These are phyloP conservation scores for Pseudocercospora crystallina DNA, from an alignment of 2,329 filamentous ascomycete species.

Conservation along the genomic window DNA sequence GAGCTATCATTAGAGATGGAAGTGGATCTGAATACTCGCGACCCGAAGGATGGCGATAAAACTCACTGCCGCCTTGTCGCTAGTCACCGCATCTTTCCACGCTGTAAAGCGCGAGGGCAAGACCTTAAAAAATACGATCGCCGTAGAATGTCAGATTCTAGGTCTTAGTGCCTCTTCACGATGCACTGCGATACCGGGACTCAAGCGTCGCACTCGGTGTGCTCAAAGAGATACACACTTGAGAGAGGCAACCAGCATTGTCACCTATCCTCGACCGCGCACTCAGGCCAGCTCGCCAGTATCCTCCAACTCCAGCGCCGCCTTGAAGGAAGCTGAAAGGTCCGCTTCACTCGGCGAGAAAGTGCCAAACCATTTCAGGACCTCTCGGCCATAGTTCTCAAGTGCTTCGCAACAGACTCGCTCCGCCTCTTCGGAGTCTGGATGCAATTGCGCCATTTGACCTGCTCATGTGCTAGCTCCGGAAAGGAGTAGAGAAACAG, in stretches of 20 bases:
- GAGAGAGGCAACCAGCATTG: too few relatives aligned
- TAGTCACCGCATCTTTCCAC: neutral
- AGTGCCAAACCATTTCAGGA: neutral
- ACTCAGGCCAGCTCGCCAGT: too few relatives aligned
- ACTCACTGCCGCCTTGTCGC: neutral
- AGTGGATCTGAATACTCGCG: neutral
- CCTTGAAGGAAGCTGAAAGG: too few relatives aligned
- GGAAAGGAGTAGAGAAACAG: neutral
- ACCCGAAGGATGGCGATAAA: neutral
- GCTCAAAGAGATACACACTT: too few relatives aligned
- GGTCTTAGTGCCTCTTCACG: too few relatives aligned
- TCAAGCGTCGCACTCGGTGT: too few relatives aligned
- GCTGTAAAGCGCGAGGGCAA: neutral
- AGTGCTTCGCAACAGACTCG: conserved; percentile 3
- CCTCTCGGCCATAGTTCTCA: conserved; percentile 5
- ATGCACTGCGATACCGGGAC: too few relatives aligned
- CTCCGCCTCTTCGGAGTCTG: neutral
- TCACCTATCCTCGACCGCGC: too few relatives aligned
- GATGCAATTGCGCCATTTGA: conserved; percentile 3
- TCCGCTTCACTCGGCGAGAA: too few relatives aligned
- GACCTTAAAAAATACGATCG: neutral
- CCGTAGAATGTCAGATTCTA: too few relatives aligned
- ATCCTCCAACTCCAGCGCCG: too few relatives aligned
- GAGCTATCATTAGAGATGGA: neutral
- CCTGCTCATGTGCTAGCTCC: conserved; percentile 1